These are phyloP conservation scores for Dryadomyces quercivorus DNA, from an alignment of 2,329 filamentous ascomycete genomes.

Conservation along the genomic window DNA sequence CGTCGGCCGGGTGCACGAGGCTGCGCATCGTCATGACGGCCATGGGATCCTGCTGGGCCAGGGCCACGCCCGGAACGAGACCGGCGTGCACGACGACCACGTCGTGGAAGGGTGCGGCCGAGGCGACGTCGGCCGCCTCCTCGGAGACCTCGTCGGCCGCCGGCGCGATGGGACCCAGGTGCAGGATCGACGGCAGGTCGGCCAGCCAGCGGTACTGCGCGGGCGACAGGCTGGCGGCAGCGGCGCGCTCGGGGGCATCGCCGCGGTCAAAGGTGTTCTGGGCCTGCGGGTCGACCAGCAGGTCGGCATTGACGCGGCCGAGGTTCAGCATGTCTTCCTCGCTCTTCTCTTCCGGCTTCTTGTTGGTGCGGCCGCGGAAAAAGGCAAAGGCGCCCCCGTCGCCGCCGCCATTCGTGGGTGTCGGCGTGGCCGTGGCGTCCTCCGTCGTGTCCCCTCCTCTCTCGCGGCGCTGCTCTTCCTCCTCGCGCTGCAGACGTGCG, in stretches of 20 bases:
- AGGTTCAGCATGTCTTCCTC: conserved; percentile 8
- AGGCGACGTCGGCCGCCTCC: conserved; percentile 9
- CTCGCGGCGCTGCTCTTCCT: conserved; percentile 9
- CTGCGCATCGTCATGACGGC: conserved; percentile 90
- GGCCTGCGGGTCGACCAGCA: conserved; percentile 5
- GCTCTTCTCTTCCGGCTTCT: background rate
- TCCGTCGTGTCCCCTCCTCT: too few species aligned
- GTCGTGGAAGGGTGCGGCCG: conserved; percentile 23
- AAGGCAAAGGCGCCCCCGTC: too few species aligned
- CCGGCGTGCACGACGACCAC: conserved; percentile 77
- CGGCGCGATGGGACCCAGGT: conserved; percentile 44
- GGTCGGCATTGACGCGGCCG: conserved; percentile 2
- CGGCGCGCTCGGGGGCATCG: conserved; percentile 35
- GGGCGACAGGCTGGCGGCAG: conserved; percentile 37
- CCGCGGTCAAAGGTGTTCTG: conserved; percentile 18
- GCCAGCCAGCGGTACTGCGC: conserved; percentile 59
- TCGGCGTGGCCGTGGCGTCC: background rate
- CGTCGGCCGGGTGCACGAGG: conserved; percentile 48
- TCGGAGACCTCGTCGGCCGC: conserved; percentile 21
- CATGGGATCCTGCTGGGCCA: conserved; percentile 62
- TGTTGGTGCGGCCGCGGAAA: background rate
- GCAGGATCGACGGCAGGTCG: conserved; percentile 64
- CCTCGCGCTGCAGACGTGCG: conserved; percentile 13
- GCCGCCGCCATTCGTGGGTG: background rate
- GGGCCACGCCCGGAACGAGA: conserved; percentile 60